These are phyloP conservation scores for Pogostemon cablin DNA, from an alignment of 257 asterid species.

Conservation along the genomic window DNA sequence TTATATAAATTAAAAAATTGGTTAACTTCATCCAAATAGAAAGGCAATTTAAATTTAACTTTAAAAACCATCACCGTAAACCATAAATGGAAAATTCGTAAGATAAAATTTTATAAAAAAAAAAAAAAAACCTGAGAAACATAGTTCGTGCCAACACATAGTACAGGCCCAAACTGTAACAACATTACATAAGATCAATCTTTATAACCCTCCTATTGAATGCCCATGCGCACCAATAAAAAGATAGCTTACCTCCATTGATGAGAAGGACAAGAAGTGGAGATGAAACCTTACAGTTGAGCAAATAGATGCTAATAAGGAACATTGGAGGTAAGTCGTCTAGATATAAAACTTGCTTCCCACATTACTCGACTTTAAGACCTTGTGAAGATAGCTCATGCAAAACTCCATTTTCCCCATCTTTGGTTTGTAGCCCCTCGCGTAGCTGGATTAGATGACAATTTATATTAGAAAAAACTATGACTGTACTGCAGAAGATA, in stretches of 20 bases:
- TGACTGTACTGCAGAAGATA: background rate
- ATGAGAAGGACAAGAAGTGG: constrained; percentile 14
- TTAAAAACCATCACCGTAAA: too few species aligned
- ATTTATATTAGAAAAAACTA: constrained; percentile 3
- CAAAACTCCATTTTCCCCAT: constrained; percentile 40
- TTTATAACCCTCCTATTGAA: constrained; percentile 15
- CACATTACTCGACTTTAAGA: constrained; percentile 50
- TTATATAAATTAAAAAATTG: too few species aligned
- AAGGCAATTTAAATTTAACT: too few species aligned
- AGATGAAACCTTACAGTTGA: constrained; percentile 31
- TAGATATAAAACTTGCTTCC: constrained; percentile 4
- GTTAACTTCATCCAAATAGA: too few species aligned
- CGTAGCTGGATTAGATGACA: constrained; percentile 46
- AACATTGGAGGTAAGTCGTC: constrained; percentile 5
- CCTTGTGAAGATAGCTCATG: constrained; percentile 36
- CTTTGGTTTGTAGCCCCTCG: constrained; percentile 50
- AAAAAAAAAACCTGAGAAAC: constrained; percentile 14
- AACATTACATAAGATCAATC: constrained; percentile 30
- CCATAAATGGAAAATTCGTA: too few species aligned
- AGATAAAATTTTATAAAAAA: too few species aligned
- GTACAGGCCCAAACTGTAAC: constrained; percentile 31
- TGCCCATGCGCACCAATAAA: constrained; percentile 30
- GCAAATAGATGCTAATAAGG: constrained; percentile 26
- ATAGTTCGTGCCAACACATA: constrained; percentile 22
- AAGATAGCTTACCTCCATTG: constrained; percentile 26